Conservation (phyloP, 306 rosid species). For the Neltuma alba region DNA sequence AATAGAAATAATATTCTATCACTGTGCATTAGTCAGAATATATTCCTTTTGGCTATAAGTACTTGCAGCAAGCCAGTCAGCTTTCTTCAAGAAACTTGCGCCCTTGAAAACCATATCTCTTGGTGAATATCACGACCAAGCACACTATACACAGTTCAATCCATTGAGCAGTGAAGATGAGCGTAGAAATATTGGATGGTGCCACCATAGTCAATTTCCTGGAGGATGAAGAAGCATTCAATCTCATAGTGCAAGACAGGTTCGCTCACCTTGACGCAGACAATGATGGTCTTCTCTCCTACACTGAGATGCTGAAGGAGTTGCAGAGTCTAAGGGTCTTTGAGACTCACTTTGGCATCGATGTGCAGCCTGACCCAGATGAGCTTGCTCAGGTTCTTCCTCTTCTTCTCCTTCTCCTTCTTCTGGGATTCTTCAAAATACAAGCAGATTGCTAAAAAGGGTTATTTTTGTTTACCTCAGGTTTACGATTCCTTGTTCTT, state of each 20-base stretch:
- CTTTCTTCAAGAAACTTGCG: background rate
- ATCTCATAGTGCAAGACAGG: slow-evolving; percentile 26
- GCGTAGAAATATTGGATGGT: slow-evolving; percentile 73
- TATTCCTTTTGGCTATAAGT: slow-evolving; percentile 5
- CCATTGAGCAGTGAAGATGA: slow-evolving; percentile 50
- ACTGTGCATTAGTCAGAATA: background rate
- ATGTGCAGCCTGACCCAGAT: slow-evolving; percentile 56
- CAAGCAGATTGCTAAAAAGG: background rate
- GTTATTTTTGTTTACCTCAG: slow-evolving; percentile 15
- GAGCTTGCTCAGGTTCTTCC: slow-evolving; percentile 51
- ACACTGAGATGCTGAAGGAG: slow-evolving; percentile 77
- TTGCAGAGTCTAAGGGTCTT: slow-evolving; percentile 61
- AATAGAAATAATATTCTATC: background rate
- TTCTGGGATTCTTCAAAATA: background rate
- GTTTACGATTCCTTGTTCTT: slow-evolving; percentile 61
- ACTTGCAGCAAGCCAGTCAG: background rate
- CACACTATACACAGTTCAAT: background rate
- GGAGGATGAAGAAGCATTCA: slow-evolving; percentile 76
- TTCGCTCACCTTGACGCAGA: slow-evolving; percentile 63
- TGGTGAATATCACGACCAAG: background rate
- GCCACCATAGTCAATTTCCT: slow-evolving; percentile 67
- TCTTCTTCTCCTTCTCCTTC: background rate
- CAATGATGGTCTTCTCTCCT: slow-evolving; percentile 65
- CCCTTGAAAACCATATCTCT: background rate
- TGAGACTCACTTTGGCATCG: slow-evolving; percentile 72